Evolutionary conservation across 768 basidiomycete species (phyloP), one percentile per base, ranked within the genome.

Genomic region (Dacryopinax primogenitus): DNA sequence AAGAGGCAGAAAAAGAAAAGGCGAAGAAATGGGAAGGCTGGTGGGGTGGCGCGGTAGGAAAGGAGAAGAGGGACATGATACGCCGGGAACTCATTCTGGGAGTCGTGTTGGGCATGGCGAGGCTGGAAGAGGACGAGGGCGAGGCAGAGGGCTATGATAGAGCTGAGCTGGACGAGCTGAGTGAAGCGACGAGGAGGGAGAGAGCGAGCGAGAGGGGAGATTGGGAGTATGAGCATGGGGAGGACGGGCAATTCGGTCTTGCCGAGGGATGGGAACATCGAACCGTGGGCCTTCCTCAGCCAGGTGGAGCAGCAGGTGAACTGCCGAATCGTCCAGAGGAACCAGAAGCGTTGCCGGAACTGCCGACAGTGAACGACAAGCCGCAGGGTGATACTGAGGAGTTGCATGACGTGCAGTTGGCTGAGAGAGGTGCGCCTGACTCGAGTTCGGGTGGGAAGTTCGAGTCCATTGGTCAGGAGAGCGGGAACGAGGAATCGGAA

Each of bases 51-150:
- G 74, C 82, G 0, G 86, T 90, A 73, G 81, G 81, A 3, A 71
- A 63, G 39, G 70, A 75, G 23, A 84, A 90, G 69, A 78, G 87
- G 65, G 76, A 77, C 3, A 75, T 90, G 73, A 84, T 96, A 68
- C 86, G 89, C 71, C 81, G 83, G 33, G 92, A 95, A 76, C 81
- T 97, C 44, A 73, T 95, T 6, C 81, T 88, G 64, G 90, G 91
- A 35, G 86, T 97, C 67, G 86, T 95, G 64, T 86, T 96, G 63
- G 93, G 92, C 33, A 88, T 97, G 80, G 90, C 90, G 9, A 79
- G 85, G 23, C 78, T 97, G 32, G 85, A 85, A 47, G 72, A 71
- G 16, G 76, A 74, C 69, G 71, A 74, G 67, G 62, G 61, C 70
- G 77, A 70, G 4, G 67, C 76, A 34, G 75, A 32, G 26, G 61